Evolutionary conservation across 2,329 filamentous ascomycete genomes (phyloP), one percentile per base, ranked within the genome.

Genomic region (Diaporthe australafricana): DNA sequence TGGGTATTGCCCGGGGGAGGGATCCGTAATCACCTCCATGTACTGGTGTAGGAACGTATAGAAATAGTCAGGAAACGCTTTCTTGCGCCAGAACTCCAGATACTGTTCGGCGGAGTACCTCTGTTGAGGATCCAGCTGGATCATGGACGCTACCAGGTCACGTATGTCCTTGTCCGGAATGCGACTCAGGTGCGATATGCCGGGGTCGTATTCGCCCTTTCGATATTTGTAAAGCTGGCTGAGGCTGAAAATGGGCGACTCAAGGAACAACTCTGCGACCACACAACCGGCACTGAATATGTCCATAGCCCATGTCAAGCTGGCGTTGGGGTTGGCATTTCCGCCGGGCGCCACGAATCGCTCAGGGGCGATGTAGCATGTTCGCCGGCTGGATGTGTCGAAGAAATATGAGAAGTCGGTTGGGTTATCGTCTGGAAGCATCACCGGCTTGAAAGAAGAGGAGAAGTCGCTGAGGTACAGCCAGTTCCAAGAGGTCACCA

Each of bases 401-500:
- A 98, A 99, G 80, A 96, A 99, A 82, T 98, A 98, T 0, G 95
- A 98, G 78, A 98, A 99, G 78, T 98, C 95, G 20, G 94, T 95
- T 1, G 96, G 96, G 78, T 99, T 98, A 78, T 99, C 95, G 81
- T 98, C 96, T 3, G 96, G 96, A 3, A 99, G 86, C 81, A 94
- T 94, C 6, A 95, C 94, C 14, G 95, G 96, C 79, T 99, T 99
- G 85, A 97, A 98, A 0, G 94, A 92, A 0, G 96, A 95, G 5
- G 96, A 98, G 81, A 98, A 99, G 81, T 99, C 96, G n/a, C 95
- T 92, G 47, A 99, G 88, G 80, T 98, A 99, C 2, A 99, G 88
- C 96, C 97, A 99, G 84, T 98, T 98, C 96, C 96, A 99, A 8
- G 96, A 98, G 0, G 96, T 99, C 65, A 99, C 96, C 60, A 99